A percentile compares a stretch with the other conserved stretches of the same genome.
phyloP scores from a whole-genome alignment of 768 basidiomycete genomes.

The Coprinopsis sp. region DNA sequence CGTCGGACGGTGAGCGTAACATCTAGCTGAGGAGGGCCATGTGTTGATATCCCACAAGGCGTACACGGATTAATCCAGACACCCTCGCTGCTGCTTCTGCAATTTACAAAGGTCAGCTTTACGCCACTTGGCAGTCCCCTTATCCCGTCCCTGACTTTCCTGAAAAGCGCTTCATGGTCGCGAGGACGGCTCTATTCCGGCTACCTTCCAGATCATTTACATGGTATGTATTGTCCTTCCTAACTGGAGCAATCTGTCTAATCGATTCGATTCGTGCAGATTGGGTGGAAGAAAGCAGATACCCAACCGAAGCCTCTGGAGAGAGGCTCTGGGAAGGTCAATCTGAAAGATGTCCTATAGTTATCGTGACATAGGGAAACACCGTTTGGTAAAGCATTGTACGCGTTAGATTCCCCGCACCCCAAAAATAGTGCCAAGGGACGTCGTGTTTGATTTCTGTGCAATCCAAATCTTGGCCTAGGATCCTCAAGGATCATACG shows the following conservation, averaged over 20 bases:
- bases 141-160: conserved; percentile 8
- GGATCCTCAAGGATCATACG: too few species aligned
- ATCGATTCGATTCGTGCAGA: conserved; percentile 22
- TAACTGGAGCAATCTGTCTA: not conserved
- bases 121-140: not conserved
- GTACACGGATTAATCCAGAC: conserved; percentile 70
- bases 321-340: conserved; percentile 41
- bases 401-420: too few species aligned
- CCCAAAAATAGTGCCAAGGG: too few species aligned
- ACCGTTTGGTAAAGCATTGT: too few species aligned
- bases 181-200: conserved; percentile 80
- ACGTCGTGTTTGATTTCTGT: too few species aligned
- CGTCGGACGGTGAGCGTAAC: conserved; percentile 58
- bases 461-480: too few species aligned
- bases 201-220: conserved; percentile 95
- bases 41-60: conserved; percentile 34
- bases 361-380: not conserved
- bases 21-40: not conserved
- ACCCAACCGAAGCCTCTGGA: conserved; percentile 41
- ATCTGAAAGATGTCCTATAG: conserved; percentile 38
- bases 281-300: conserved; percentile 44
- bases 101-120: conserved; percentile 77
- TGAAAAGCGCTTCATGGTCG: conserved; percentile 87
- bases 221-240: conserved; percentile 50
- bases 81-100: conserved; percentile 88